These are phyloP conservation scores for Multifurca ochricompacta DNA, from an alignment of 768 basidiomycete genomes.

Conservation along the genomic window DNA sequence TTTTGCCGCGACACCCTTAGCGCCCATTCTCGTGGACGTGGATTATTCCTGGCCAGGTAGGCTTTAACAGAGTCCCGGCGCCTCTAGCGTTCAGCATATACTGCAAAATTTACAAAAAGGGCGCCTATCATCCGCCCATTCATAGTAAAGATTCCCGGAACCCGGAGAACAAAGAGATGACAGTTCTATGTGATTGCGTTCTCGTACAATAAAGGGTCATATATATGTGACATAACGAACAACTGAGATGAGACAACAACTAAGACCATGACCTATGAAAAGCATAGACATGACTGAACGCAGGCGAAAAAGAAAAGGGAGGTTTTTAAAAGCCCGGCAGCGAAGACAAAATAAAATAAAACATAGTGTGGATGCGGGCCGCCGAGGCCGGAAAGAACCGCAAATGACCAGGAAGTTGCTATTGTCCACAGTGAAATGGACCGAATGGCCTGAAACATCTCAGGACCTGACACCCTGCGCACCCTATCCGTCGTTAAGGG, in stretches of 20 bases:
- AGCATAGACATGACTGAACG: neutral
- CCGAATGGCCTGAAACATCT: neutral
- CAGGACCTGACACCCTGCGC: neutral
- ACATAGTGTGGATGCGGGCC: neutral
- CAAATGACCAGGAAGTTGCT: no score
- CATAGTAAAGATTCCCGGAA: neutral
- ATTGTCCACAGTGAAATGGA: neutral
- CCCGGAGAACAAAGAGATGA: neutral
- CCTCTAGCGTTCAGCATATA: neutral
- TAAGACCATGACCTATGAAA: neutral
- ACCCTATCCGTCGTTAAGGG: slow-evolving; percentile 23
- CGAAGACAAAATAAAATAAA: neutral
- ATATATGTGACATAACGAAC: neutral
- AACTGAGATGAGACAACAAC: neutral
- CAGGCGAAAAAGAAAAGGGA: neutral
- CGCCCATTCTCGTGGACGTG: neutral
- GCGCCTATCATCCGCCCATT: neutral
- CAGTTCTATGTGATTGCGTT: neutral
- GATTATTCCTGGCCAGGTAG: neutral
- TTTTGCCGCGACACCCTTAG: neutral
- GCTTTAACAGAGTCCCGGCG: neutral
- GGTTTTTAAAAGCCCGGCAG: neutral
- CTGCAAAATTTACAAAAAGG: neutral
- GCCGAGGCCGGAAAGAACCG: no score
- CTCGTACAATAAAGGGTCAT: neutral